A percentile compares a stretch with the other conserved stretches of the same genome.
These are phyloP conservation scores for Diaporthe aspalathi DNA, from an alignment of 2,329 filamentous ascomycete genomes.

Conservation along the genomic window DNA sequence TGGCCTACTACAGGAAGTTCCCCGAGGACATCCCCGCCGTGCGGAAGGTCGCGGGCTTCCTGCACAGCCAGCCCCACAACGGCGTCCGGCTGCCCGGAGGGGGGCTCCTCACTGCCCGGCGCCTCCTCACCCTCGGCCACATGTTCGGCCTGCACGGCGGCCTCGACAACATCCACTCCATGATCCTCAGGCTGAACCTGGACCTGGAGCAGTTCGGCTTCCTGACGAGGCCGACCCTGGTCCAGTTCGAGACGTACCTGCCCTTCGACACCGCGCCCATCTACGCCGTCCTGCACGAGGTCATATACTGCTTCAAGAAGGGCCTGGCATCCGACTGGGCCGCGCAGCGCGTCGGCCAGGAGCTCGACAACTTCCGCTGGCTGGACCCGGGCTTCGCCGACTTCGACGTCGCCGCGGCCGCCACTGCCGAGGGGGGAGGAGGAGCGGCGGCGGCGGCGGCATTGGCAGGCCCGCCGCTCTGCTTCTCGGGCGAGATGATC, in stretches of 20 bases:
- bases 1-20: conserved; percentile 85
- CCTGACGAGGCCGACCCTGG: conserved; percentile 77
- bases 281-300: conserved; percentile 89
- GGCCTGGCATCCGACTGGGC: conserved; percentile 78
- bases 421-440: conserved; percentile 12
- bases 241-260: conserved; percentile 73
- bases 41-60: conserved; percentile 72
- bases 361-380: conserved; percentile 63
- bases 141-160: conserved; percentile 83
- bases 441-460: conserved; percentile 41
- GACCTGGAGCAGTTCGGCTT: conserved; percentile 83
- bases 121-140: conserved; percentile 83
- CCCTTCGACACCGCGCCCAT: conserved; percentile 82
- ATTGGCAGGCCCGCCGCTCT: conserved; percentile 72
- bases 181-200: conserved; percentile 75
- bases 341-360: conserved; percentile 71
- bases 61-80: conserved; percentile 62
- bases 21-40: conserved; percentile 81
- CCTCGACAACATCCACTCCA: conserved; percentile 78
- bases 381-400: conserved; percentile 55
- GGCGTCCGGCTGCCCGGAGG: conserved; percentile 75
- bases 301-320: conserved; percentile 82
- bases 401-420: conserved; percentile 50
- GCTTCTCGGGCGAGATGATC: conserved; percentile 94
- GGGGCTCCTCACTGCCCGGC: conserved; percentile 76